Evolutionary conservation across 768 basidiomycete species (phyloP).

Genomic region (Amanita rubescens): DNA sequence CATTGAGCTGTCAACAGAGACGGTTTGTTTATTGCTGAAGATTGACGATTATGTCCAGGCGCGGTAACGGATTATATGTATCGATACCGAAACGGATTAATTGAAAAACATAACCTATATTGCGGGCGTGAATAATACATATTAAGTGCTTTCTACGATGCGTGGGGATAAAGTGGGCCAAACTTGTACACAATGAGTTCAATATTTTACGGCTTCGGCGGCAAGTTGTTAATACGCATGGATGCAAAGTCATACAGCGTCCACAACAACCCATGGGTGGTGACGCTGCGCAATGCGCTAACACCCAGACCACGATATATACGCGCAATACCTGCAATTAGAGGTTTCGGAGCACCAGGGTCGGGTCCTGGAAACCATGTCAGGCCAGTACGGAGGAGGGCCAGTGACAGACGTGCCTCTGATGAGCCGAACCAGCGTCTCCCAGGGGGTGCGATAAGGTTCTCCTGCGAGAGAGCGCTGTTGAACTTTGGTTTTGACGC

Average conservation of each 20-base stretch:
- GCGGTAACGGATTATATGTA: constrained; percentile 32
- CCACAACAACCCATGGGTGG: constrained; percentile 92
- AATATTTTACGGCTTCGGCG: constrained; percentile 9
- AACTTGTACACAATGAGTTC: not conserved
- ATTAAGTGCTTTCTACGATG: constrained; percentile 2
- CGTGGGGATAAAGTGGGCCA: not conserved
- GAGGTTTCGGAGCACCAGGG: constrained; percentile 65
- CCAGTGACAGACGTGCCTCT: constrained; percentile 43
- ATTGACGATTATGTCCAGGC: constrained; percentile 92
- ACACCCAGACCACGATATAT: constrained; percentile 94
- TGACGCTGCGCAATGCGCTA: constrained; percentile 85
- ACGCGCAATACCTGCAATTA: constrained; percentile 69
- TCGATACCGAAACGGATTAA: not conserved
- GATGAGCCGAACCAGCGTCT: constrained; percentile 72
- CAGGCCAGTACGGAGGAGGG: constrained; percentile 1
- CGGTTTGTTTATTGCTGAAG: constrained; percentile 91
- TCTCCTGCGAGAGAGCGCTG: constrained; percentile 83
- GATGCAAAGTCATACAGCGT: constrained; percentile 83
- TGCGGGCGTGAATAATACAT: constrained; percentile 4
- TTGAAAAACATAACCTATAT: not conserved
- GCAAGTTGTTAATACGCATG: constrained; percentile 60
- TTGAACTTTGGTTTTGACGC: constrained; percentile 94
- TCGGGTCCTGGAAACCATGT: constrained; percentile 54
- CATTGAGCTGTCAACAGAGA: constrained; percentile 92
- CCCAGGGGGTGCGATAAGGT: constrained; percentile 58